Base-by-base conservation (phyloP, 257 asterid genomes). In the Leptodermis oblonga region DNA sequence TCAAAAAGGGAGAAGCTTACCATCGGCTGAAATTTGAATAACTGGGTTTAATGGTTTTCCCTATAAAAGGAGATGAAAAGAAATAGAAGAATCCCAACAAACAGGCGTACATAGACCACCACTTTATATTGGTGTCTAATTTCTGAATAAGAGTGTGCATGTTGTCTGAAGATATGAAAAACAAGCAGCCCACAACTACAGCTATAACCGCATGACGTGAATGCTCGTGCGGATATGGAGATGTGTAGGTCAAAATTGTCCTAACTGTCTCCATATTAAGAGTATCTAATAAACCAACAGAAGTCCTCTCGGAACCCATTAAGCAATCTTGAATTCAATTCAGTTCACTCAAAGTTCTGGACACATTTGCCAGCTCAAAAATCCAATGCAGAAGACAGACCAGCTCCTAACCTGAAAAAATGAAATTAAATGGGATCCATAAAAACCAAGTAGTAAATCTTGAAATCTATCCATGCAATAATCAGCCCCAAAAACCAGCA, bases 101-200 rank as follows among this genome's bases (percentile, higher is more conserved):
- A 75, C 99, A 94, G 34, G 92, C 97, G 42, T 94, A 94, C 96
- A 94, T 94, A 41, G 99, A 94, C 99, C 99, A 94, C 99, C 99
- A 94, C 76, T 94, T 94, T 33, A 91, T 68, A 77, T 94, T 94
- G 96, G 95, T 94, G 90, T 94, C 99, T 72, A 94, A 74, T 77
- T 94, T 94, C 87, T 91, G 97, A 76, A 94, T 73, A 77, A 94
- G 99, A 5, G 99, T 91, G 69, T 94, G 97, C 88, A 94, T 80
- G 70, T 91, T 94, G 73, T 91, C 99, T 17, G 99, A 94, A 46
- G 99, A 94, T 73, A 94, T 94, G 88, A 91, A 94, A 82, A 94
- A 91, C 31, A 94, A 82, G 89, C 97, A 94, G 23, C 99, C 97
- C 48, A 91, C 91, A 39, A 83, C 84, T 45, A 94, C 99, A 62